Evolutionary conservation across 371 early-diverging fungal genomes (phyloP).

Genomic region (Lichtheimia corymbifera): DNA sequence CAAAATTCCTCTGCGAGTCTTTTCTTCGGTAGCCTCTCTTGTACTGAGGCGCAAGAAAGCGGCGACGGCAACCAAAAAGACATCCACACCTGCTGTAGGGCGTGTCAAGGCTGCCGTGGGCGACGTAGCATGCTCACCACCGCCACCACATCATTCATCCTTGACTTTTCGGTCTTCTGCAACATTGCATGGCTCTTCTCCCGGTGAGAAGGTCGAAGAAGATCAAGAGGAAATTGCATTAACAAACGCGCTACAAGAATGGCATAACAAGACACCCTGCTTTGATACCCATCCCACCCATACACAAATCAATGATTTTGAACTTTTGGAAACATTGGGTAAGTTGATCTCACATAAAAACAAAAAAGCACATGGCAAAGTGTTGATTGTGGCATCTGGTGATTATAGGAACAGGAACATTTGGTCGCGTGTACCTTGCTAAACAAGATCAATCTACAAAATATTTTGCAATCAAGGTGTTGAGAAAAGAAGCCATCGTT

Average conservation of each 20-base stretch:
- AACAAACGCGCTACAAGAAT: conserved; percentile 10
- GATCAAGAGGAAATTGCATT: conserved; percentile 28
- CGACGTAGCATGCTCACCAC: conserved; percentile 4
- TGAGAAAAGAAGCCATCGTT: conserved; percentile 90
- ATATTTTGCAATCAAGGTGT: conserved; percentile 83
- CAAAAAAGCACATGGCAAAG: not conserved
- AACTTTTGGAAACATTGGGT: conserved; percentile 72
- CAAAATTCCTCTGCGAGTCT: conserved; percentile 35
- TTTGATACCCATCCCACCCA: conserved; percentile 27
- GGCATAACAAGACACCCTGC: conserved; percentile 34
- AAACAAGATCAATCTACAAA: conserved; percentile 56
- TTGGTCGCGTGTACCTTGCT: conserved; percentile 90
- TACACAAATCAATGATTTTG: conserved; percentile 47
- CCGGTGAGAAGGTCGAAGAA: conserved; percentile 17
- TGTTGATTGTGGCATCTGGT: conserved; percentile 1
- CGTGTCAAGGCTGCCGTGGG: too few relatives aligned
- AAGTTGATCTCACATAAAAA: conserved; percentile 17
- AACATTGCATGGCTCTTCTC: conserved; percentile 23
- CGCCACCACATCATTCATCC: conserved; percentile 15
- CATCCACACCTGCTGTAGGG: not conserved
- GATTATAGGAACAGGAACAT: conserved; percentile 89
- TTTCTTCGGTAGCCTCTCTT: conserved; percentile 27
- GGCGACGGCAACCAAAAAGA: conserved; percentile 14
- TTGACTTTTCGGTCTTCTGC: conserved; percentile 37
- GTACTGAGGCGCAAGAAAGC: conserved; percentile 20